These are phyloP conservation scores for Cyberlindnera saturnus DNA, from an alignment of 805 yeast genomes.

Conservation along the genomic window DNA sequence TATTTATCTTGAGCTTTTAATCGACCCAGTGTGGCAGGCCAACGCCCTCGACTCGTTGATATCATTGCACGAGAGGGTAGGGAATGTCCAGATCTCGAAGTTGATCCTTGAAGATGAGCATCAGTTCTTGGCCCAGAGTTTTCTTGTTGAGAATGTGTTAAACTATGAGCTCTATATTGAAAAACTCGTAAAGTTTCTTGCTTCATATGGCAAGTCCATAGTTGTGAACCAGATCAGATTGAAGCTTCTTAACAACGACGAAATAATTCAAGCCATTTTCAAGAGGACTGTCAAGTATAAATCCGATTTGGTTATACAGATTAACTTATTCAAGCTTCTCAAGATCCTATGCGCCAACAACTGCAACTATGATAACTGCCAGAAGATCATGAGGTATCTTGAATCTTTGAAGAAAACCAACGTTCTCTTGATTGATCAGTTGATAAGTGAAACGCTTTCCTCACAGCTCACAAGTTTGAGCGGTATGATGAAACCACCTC, in stretches of 20 bases:
- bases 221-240: slow-evolving; percentile 19
- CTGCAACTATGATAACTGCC: slow-evolving; percentile 8
- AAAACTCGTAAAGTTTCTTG: slow-evolving; percentile 30
- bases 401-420: slow-evolving; percentile 6
- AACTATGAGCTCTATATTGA: slow-evolving; percentile 40
- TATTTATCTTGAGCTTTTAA: slow-evolving; percentile 30
- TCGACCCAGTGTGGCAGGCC: slow-evolving; percentile 48
- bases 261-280: slow-evolving; percentile 10
- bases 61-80: slow-evolving; percentile 34
- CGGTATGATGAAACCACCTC: slow-evolving; percentile 29
- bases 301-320: slow-evolving; percentile 13
- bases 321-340: slow-evolving; percentile 19
- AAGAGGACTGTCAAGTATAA: slow-evolving; percentile 6
- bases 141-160: slow-evolving; percentile 33
- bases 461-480: slow-evolving; percentile 21
- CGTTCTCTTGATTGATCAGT: slow-evolving; percentile 17
- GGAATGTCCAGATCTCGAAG: slow-evolving; percentile 25
- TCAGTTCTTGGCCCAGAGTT: slow-evolving; percentile 33
- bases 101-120: slow-evolving; percentile 23
- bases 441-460: slow-evolving; percentile 17
- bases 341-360: slow-evolving; percentile 12
- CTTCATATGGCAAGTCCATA: slow-evolving; percentile 9
- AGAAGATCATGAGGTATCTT: slow-evolving; percentile 6
- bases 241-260: slow-evolving; percentile 9
- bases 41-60: slow-evolving; percentile 45